Base-by-base conservation (phyloP, 108 stramenopile species). In the Fragilaria radians region DNA sequence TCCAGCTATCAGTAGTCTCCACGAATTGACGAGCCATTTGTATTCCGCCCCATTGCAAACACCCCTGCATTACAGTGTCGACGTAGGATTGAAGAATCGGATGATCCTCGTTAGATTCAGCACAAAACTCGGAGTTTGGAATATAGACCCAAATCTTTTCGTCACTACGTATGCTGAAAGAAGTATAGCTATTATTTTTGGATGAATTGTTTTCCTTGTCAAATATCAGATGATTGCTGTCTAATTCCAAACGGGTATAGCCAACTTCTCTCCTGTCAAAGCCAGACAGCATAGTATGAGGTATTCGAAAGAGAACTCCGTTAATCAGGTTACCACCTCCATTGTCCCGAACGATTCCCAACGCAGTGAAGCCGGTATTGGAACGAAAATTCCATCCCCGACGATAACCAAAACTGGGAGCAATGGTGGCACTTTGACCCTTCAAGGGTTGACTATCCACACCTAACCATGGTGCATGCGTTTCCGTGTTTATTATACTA, bases 31-130 rank as follows among this genome's bases (percentile, higher is more conserved):
- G 71, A n/a, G 78, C 83, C 80, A 85, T 78, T 25, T 24, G 24
- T 33, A 68, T 68, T 1, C 83, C 83, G n/a, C 83, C 83, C 83
- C 83, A 85, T 57, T 81, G 76, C 22, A 85, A 54, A 59, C 84
- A 85, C 1, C 84, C 84, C 36, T 82, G 84, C 19, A 85, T 55
- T 33, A 85, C 81, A 0, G 81, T 85, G 45, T 85, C 84, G 21
- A 85, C 84, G 49, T 85, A 85, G 21, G 78, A 78, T 67, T 82
- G 84, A 3, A 85, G 48, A 9, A 83, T 47, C 0, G 81, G 85
- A 50, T 86, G 79, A 56, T 82, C 75, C 48, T 82, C 81, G 36
- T 82, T 78, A 18, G 80, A 76, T 28, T 63, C 52, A n/a, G 56
- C 46, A 22, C 52, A 60, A 21, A 71, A 57, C 1, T 61, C 54